These are phyloP conservation scores for Rhodotorula sp. DNA, from an alignment of 1,284 basidiomycete genomes.

Conservation along the genomic window DNA sequence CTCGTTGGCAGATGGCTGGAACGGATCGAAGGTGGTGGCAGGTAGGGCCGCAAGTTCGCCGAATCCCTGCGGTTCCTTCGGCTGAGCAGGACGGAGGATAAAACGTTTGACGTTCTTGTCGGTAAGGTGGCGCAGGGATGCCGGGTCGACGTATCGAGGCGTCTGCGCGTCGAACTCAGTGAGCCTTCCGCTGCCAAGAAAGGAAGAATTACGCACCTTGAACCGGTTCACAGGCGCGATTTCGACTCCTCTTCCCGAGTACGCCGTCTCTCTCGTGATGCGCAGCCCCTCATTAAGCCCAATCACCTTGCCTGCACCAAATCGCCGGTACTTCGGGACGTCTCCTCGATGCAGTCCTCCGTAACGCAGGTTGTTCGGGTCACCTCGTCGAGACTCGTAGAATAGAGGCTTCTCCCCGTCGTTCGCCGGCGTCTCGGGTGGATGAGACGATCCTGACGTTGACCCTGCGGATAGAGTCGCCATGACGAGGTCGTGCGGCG, in stretches of 20 bases:
- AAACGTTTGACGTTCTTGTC: slow-evolving; percentile 31
- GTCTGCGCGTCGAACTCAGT: slow-evolving; percentile 8
- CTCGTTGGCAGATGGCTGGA: not conserved
- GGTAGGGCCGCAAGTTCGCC: slow-evolving; percentile 12
- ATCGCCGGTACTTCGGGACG: slow-evolving; percentile 61
- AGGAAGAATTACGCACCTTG: slow-evolving; percentile 45
- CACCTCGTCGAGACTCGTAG: slow-evolving; percentile 68
- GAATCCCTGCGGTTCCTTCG: slow-evolving; percentile 3
- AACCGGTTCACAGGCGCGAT: slow-evolving; percentile 52
- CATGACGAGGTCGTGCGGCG: too few relatives aligned
- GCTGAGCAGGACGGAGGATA: slow-evolving; percentile 12
- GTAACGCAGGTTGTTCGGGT: slow-evolving; percentile 65
- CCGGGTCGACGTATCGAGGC: slow-evolving; percentile 28
- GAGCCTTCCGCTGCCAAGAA: not conserved
- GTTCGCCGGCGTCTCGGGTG: too few relatives aligned
- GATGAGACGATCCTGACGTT: too few relatives aligned
- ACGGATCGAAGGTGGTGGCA: not conserved
- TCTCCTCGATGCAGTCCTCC: slow-evolving; percentile 65
- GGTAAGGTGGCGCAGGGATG: slow-evolving; percentile 24
- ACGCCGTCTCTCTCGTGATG: slow-evolving; percentile 43
- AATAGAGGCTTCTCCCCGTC: slow-evolving; percentile 49
- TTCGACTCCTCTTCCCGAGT: slow-evolving; percentile 62
- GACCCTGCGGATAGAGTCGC: too few relatives aligned
- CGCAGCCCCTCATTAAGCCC: slow-evolving; percentile 44
- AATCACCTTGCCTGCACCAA: slow-evolving; percentile 45